Base-by-base conservation (phyloP, 2,329 filamentous ascomycete species). In the Aspergillus felis region DNA sequence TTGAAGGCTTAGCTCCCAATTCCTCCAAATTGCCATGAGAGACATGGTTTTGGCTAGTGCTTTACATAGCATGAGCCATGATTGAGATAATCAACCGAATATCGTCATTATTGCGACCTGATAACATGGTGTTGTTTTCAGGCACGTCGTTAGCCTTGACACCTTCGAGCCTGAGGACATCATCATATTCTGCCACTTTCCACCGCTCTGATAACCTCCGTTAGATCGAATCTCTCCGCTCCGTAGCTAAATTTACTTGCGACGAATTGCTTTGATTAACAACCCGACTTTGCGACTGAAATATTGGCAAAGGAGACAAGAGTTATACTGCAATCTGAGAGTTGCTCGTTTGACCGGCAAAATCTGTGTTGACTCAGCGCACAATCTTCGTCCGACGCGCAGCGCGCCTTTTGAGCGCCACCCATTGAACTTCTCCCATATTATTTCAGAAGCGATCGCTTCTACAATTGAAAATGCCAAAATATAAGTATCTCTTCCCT, bases 401-500 rank as follows among this genome's bases (percentile, higher is more conserved):
- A 52, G 52, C 61, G 61, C 59, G 58, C 59, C 53, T 52, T 46
- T 50, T 46, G 56, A 58, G 62, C 62, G 62, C 62, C 50, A 29
- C 53, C 53, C 41, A 59, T 57, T 49, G 46, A 58, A 22, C 35
- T 56, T 54, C 57, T 50, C 58, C 53, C 48, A 17, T 29, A 47
- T 29, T 24, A 3, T 24, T 42, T 24, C 29, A 57, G 50, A 35
- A 60, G 53, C 55, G 57, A 52, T 54, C 52, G 38, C 42, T 55
- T 38, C 47, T 61, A 64, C 55, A 38, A 53, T 59, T 62, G 81
- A 89, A 82, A 64, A 93, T 94, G 90, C 90, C 89, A 58, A 93
- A 93, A 84, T 94, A 91, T 93, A 84, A 84, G 88, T 83, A 32
- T 51, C 49, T 41, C 32, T 53, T 55, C 27, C 29, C 51, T 25